Base-by-base conservation (phyloP, 2,329 filamentous ascomycete genomes). In the Furcasterigmium furcatum region DNA sequence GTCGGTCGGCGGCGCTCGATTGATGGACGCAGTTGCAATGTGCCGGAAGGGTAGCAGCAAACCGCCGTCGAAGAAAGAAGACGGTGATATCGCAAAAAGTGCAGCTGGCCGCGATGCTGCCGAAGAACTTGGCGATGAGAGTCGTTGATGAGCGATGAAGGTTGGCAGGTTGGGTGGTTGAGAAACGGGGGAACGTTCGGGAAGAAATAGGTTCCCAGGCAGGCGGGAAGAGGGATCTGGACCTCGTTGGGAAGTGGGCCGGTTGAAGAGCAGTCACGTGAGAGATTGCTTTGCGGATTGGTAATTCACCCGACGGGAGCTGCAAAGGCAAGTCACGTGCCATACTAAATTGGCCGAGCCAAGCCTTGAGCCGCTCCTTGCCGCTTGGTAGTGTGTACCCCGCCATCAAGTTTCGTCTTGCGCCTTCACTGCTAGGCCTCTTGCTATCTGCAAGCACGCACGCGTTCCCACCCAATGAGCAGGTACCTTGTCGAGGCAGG, bases 401-500 rank as follows among this genome's bases (percentile, higher is more conserved):
- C 41, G 41, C 41, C 41, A 36, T 6, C n/a, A 36, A 16, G 19
- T 16, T 16, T 19, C 34, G 9, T 7, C 16, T 18, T 19, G 34
- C 34, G 18, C 12, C 34, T 32, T 32, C 29, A 19, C 10, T 18
- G 18, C 27, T 25, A 25, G 25, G 30, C 35, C 25, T 21, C 20
- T 24, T 27, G 20, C 20, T 43, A 27, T 30, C 41, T 19, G 32
- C 30, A 20, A 43, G 29, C 32, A 30, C n/a, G n/a, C n/a, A n/a
- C 30, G 13, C 32, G 29, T 35, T 24, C 30, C 41, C 21, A 20
- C 41, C 41, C 41, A 43, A 43, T 43, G 41, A 43, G 41, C 41
- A 43, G 32, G 41, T 43, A 38, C 29, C 32, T 36, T 43, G 36
- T 24, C 9, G 24, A 47, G 44, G 49, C 45, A 41, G 44, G 49